phyloP scores from a whole-genome alignment of 352 stramenopile genomes.

The Phytophthora vignae region DNA sequence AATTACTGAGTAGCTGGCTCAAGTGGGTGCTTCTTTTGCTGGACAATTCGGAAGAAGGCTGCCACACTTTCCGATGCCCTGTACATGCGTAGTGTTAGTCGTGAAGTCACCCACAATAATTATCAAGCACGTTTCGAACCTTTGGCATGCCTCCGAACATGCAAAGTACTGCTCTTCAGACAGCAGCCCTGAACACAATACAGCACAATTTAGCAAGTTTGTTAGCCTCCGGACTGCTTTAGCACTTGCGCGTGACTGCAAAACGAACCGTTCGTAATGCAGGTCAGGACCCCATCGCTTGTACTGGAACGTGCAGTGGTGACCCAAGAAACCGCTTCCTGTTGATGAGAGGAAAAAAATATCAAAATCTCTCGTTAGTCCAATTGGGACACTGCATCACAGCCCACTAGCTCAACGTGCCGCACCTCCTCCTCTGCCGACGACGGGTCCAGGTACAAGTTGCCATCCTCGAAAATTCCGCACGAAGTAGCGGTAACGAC shows the following conservation, averaged over 20 bases:
- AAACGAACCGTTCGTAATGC: constrained; percentile 69
- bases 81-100: constrained; percentile 5
- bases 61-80: constrained; percentile 79
- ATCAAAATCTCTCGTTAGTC: not conserved
- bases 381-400: not conserved
- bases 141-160: constrained; percentile 79
- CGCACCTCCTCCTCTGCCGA: constrained; percentile 75
- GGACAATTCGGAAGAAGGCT: constrained; percentile 80
- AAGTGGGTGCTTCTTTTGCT: constrained; percentile 74
- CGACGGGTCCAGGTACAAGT: constrained; percentile 76
- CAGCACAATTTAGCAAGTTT: not conserved
- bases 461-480: constrained; percentile 66
- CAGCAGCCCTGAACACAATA: constrained; percentile 53
- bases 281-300: constrained; percentile 78
- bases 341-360: not conserved
- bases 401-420: not conserved
- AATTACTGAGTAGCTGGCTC: constrained; percentile 35
- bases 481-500: constrained; percentile 79
- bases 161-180: constrained; percentile 88
- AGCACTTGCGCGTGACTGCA: not conserved
- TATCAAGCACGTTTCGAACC: constrained; percentile 39
- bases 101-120: not conserved
- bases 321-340: constrained; percentile 70
- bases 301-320: constrained; percentile 72
- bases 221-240: not conserved